Evolutionary conservation across 2,329 filamentous ascomycete genomes (phyloP).

Genomic region (Diaporthe vexans): DNA sequence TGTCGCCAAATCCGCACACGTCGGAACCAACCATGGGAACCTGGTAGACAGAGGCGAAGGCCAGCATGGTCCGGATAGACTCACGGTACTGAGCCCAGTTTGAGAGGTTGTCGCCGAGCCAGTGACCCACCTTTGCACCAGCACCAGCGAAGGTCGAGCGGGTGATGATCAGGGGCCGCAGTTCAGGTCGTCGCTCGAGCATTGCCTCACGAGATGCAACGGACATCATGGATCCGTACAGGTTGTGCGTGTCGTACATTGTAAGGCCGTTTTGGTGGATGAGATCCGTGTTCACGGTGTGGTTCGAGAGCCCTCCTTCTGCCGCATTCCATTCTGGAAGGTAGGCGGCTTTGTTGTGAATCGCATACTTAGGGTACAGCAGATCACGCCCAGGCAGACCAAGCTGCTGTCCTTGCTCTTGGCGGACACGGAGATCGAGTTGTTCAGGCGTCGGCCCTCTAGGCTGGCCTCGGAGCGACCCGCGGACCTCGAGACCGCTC

Average conservation of each 20-base stretch:
- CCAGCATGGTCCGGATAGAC: constrained; percentile 70
- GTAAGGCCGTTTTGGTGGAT: constrained; percentile 76
- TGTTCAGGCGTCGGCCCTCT: constrained; percentile 33
- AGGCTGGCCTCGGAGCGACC: neutral
- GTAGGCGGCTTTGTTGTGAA: constrained; percentile 72
- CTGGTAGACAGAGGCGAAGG: constrained; percentile 76
- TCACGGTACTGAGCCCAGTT: constrained; percentile 71
- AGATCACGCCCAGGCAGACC: constrained; percentile 75
- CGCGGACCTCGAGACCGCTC: neutral
- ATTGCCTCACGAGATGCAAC: constrained; percentile 75
- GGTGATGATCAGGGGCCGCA: constrained; percentile 80
- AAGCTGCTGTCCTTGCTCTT: constrained; percentile 56
- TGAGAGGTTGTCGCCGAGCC: constrained; percentile 71
- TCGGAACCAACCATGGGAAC: constrained; percentile 79
- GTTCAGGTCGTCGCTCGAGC: constrained; percentile 71
- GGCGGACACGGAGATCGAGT: constrained; percentile 42
- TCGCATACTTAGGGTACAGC: constrained; percentile 74
- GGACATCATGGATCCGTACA: constrained; percentile 81
- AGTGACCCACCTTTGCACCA: constrained; percentile 73
- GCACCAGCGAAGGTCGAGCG: constrained; percentile 82
- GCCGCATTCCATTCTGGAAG: constrained; percentile 56
- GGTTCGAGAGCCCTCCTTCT: constrained; percentile 64
- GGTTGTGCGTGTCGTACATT: constrained; percentile 74
- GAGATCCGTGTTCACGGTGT: constrained; percentile 76
- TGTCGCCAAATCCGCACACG: constrained; percentile 80